These are phyloP conservation scores for Kentomonas sorsogonicus DNA, from an alignment of 208 protist species.

Conservation along the genomic window DNA sequence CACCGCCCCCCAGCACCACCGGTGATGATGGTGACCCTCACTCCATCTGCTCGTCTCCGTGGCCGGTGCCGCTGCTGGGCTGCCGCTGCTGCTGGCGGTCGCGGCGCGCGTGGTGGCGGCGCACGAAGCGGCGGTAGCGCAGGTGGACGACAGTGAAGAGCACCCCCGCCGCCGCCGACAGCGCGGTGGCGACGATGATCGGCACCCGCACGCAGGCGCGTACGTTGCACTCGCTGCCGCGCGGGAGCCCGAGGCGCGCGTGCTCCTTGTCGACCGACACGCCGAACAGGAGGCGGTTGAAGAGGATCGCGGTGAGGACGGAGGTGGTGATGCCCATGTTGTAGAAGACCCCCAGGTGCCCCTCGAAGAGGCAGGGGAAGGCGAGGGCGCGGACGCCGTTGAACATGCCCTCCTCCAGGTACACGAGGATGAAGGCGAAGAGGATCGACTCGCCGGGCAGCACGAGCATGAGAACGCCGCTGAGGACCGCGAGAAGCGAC, in stretches of 20 bases:
- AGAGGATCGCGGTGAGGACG: constrained; percentile 36
- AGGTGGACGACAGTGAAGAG: constrained; percentile 29
- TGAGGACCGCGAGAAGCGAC: constrained; percentile 26
- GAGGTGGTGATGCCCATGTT: constrained; percentile 30
- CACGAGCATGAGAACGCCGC: constrained; percentile 32
- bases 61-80: background rate
- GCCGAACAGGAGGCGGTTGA: constrained; percentile 58
- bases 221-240: constrained; percentile 25
- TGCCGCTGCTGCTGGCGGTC: background rate
- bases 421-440: constrained; percentile 44
- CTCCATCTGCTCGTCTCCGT: background rate
- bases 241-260: constrained; percentile 16
- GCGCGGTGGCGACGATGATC: constrained; percentile 35
- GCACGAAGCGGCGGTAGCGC: constrained; percentile 42
- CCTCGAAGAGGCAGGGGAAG: constrained; percentile 42
- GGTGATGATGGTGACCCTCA: background rate
- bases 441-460: constrained; percentile 35
- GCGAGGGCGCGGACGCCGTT: constrained; percentile 35
- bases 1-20: no score
- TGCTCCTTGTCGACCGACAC: constrained; percentile 41
- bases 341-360: constrained; percentile 42
- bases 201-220: constrained; percentile 32
- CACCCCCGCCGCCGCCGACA: constrained; percentile 24
- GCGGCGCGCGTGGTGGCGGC: background rate
- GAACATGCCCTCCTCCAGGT: constrained; percentile 43